These are phyloP conservation scores for Tylopilus vinaceipallidus DNA, from an alignment of 768 basidiomycete genomes.

Conservation along the genomic window DNA sequence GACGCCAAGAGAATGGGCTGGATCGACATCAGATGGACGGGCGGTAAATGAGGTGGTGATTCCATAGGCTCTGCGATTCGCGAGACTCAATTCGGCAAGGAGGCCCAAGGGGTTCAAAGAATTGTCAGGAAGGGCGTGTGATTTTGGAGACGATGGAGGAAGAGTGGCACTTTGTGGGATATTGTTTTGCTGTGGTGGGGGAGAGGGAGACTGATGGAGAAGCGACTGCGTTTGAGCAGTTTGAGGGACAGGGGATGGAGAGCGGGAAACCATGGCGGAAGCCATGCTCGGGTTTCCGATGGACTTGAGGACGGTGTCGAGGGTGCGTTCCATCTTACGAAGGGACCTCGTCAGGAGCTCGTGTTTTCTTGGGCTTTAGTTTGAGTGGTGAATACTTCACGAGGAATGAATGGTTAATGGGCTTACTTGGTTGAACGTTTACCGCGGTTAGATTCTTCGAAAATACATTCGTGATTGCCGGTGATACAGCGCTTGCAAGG, in stretches of 20 bases:
- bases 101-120: conserved; percentile 89
- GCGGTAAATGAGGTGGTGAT: conserved; percentile 41
- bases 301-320: conserved; percentile 88
- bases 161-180: conserved; percentile 21
- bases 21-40: conserved; percentile 35
- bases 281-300: conserved; percentile 81
- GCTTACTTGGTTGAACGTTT: conserved; percentile 81
- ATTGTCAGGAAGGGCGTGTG: conserved; percentile 92
- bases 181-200: conserved; percentile 42
- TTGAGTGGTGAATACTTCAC: conserved; percentile 30
- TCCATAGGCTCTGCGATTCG: conserved; percentile 63
- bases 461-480: conserved; percentile 88
- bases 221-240: conserved; percentile 52
- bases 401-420: conserved; percentile 9
- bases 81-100: conserved; percentile 85
- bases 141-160: conserved; percentile 66
- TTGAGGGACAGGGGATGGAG: conserved; percentile 67
- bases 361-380: conserved; percentile 62
- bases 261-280: conserved; percentile 78
- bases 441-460: conserved; percentile 95
- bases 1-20: conserved; percentile 63
- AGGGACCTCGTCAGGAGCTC: conserved; percentile 78
- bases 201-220: conserved; percentile 49
- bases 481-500: conserved; percentile 85
- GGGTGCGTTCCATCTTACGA: conserved; percentile 87